Evolutionary conservation across 2,329 filamentous ascomycete species (phyloP).

Genomic region (Sporothrix sp.): DNA sequence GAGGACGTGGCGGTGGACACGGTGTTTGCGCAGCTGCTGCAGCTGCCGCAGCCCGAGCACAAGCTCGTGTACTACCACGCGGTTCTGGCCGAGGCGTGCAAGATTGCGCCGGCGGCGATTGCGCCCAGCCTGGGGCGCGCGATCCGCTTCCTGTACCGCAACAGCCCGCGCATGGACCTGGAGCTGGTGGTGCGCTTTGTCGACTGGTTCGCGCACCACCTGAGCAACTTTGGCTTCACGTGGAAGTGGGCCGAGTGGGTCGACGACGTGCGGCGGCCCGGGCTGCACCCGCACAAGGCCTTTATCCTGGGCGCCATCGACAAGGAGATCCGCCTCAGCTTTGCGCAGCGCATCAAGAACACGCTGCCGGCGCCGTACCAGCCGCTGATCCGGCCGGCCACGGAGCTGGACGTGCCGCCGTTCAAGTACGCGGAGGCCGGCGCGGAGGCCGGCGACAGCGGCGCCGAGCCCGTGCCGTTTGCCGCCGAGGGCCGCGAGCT

Average conservation of each 20-base stretch:
- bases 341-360: constrained; percentile 90
- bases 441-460: background rate
- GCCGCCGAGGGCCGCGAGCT: constrained; percentile 76
- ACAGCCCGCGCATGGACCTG: constrained; percentile 71
- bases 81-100: constrained; percentile 88
- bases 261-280: constrained; percentile 68
- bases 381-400: constrained; percentile 71
- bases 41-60: constrained; percentile 77
- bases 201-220: constrained; percentile 95
- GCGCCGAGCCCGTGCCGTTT: constrained; percentile 38
- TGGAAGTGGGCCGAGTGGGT: constrained; percentile 99
- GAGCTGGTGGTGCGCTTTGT: constrained; percentile 81
- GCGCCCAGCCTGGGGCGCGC: constrained; percentile 87
- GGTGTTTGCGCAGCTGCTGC: constrained; percentile 89
- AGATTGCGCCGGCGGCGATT: constrained; percentile 91
- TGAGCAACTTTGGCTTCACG: constrained; percentile 98
- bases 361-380: constrained; percentile 82
- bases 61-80: constrained; percentile 96
- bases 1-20: constrained; percentile 97
- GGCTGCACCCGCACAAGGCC: constrained; percentile 84
- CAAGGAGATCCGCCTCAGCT: constrained; percentile 93
- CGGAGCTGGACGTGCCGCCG: constrained; percentile 90
- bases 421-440: constrained; percentile 58
- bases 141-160: constrained; percentile 83
- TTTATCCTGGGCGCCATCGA: constrained; percentile 87